Evolutionary conservation across 2,329 filamentous ascomycete genomes (phyloP), one percentile per base, ranked within the genome.

Genomic region (Lachnellula hyalina): DNA sequence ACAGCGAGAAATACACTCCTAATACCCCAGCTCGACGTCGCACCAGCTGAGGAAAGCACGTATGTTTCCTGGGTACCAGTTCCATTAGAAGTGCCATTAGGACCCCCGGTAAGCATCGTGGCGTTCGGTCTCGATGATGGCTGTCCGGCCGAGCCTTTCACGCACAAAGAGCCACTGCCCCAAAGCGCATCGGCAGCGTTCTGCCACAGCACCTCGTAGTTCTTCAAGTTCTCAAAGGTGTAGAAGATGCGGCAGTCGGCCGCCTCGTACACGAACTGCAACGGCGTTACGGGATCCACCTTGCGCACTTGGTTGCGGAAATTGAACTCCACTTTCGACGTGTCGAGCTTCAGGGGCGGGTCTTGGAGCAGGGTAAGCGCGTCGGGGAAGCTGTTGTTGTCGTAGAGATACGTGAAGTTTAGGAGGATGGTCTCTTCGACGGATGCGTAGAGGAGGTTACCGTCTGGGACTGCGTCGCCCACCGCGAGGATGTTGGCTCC

Each of bases 181-280:
- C 72, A 75, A 0, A 67, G 64, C 2, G 69, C 65, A 2, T 68
- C 65, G 1, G 65, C 65, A 17, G 71, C 73, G 34, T 67, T 70
- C 17, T 65, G 68, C 82, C 82, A 85, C 25, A 79, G 63, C 21
- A 66, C 68, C 3, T 70, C 71, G 5, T 77, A 73, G 50, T 80
- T 73, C 5, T 73, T 64, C 35, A 79, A 65, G 65, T 80, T 82
- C 3, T 73, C 67, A 15, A 72, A 63, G 5, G 82, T 82, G 56
- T 79, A 84, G 63, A 77, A 85, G 14, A 85, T 66, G 3, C 81
- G 73, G 60, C 82, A 86, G 59, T 81, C 77, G 1, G 82, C 79
- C 0, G 81, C 75, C 57, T 83, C 76, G 58, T 84, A 83, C 3
- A 77, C 66, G 63, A 86, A 86, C 61, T 86, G 83, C 17, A 78